phyloP scores from a whole-genome alignment of 139 green algal species.

The Chlorella sp. region DNA sequence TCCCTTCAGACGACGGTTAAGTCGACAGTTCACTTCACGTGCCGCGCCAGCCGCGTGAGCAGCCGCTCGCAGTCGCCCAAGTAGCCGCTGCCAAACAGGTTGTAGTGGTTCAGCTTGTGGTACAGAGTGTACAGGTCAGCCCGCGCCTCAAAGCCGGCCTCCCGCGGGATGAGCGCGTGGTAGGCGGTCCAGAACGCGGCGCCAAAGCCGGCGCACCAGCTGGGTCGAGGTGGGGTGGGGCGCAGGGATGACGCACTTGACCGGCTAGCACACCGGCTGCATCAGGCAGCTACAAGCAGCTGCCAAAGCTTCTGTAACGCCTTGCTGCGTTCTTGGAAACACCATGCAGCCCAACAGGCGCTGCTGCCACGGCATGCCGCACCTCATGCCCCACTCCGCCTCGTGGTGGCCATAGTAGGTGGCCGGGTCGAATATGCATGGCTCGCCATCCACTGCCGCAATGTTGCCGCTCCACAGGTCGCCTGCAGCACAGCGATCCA shows the following conservation, averaged over 20 bases:
- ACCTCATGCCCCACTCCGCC: conserved; percentile 36
- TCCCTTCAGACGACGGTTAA: too few species aligned
- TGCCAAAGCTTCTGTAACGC: neutral
- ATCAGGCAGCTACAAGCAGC: too few species aligned
- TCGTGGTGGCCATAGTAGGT: conserved; percentile 91
- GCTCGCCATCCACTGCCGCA: conserved; percentile 65
- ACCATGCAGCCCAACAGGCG: neutral
- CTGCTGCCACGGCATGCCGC: neutral
- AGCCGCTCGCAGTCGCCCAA: conserved; percentile 26
- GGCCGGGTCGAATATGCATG: conserved; percentile 86
- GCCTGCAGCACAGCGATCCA: neutral
- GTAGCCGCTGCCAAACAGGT: conserved; percentile 28
- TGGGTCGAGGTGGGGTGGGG: neutral
- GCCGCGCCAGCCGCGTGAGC: neutral
- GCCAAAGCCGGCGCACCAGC: conserved; percentile 71
- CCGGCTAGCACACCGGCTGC: neutral
- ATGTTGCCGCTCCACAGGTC: conserved; percentile 99
- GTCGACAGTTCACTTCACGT: neutral
- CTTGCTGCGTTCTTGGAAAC: neutral
- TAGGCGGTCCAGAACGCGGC: conserved; percentile 68
- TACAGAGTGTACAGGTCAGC: conserved; percentile 89
- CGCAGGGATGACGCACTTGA: too few species aligned
- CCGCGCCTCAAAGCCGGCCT: conserved; percentile 77
- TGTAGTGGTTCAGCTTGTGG: conserved; percentile 69
- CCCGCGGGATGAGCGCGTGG: conserved; percentile 73